These are phyloP conservation scores for Salvia splendens DNA, from an alignment of 257 asterid genomes.

Conservation along the genomic window DNA sequence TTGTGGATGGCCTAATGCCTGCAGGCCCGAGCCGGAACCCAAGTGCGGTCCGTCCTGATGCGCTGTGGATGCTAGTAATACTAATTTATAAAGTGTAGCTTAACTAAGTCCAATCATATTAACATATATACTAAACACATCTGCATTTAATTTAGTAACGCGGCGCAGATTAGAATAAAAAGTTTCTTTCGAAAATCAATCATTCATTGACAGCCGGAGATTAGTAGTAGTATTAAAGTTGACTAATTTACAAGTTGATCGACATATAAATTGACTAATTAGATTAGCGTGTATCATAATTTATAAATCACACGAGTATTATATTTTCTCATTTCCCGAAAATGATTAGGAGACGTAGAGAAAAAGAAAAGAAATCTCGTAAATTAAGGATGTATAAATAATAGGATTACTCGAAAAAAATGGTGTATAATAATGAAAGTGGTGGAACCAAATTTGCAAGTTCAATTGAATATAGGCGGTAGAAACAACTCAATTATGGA, in stretches of 20 bases:
- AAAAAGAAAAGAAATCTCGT: not conserved
- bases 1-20: too few relatives aligned
- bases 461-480: not conserved
- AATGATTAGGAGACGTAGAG: not conserved
- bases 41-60: too few relatives aligned
- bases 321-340: not conserved
- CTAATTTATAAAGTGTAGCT: too few relatives aligned
- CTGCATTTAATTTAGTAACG: not conserved
- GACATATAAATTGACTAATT: not conserved
- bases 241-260: not conserved
- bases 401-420: too few relatives aligned
- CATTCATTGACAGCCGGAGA: not conserved
- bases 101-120: too few relatives aligned
- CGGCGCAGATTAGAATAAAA: not conserved
- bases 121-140: not conserved
- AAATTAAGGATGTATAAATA: not conserved
- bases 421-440: not conserved
- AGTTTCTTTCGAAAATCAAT: conserved; percentile 5
- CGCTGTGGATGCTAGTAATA: too few relatives aligned
- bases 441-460: not conserved
- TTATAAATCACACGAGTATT: not conserved
- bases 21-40: too few relatives aligned
- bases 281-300: not conserved
- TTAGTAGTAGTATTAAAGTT: not conserved
- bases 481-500: not conserved